Conservation (phyloP, 768 basidiomycete genomes). For the Neoboletus brunneissimus region DNA sequence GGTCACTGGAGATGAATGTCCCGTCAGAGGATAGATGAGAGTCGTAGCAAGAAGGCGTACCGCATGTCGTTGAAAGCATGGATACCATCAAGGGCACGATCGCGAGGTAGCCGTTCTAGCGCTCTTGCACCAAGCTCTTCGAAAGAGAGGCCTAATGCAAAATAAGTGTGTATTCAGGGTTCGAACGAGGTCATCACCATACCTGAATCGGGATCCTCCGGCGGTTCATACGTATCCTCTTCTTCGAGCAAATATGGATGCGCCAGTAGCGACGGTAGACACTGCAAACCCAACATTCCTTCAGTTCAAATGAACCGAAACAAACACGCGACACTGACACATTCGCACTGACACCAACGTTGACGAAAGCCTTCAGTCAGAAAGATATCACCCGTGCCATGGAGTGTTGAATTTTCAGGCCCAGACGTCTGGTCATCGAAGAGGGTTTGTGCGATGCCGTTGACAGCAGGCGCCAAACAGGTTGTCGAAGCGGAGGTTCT, state of each 20-base stretch:
- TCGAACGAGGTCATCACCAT: background rate
- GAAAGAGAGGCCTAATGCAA: conserved; percentile 58
- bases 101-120: conserved; percentile 68
- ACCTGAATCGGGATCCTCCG: conserved; percentile 85
- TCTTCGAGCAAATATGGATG: conserved; percentile 66
- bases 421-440: conserved; percentile 25
- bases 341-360: conserved; percentile 74
- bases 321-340: conserved; percentile 37
- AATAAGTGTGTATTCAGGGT: background rate
- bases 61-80: conserved; percentile 82
- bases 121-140: conserved; percentile 86
- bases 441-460: conserved; percentile 45
- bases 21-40: background rate
- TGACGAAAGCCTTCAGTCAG: conserved; percentile 69
- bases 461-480: conserved; percentile 59
- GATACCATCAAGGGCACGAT: conserved; percentile 79
- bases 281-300: conserved; percentile 40
- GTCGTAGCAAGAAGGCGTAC: conserved; percentile 38
- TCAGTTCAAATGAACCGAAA: conserved; percentile 1
- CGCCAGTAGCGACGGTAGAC: conserved; percentile 50
- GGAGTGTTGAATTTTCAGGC: conserved; percentile 18
- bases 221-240: conserved; percentile 83
- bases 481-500: conserved; percentile 37
- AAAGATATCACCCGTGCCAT: conserved; percentile 73
- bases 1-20: conserved; percentile 47